Evolutionary conservation across 352 stramenopile genomes (phyloP).

Genomic region (Pythium monospermum): DNA sequence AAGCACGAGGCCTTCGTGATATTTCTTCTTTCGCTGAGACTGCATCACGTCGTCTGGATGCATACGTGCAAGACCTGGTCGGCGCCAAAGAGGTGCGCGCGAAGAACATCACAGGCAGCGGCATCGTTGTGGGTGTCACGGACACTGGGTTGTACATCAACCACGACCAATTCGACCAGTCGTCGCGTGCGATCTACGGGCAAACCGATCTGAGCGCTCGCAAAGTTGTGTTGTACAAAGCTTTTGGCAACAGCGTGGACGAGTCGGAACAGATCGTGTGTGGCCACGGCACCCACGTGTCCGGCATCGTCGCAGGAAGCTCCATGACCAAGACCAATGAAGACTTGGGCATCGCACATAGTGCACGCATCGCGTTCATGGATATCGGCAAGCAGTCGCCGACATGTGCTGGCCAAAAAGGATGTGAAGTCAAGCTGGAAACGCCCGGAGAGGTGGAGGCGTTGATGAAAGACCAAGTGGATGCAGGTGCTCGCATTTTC

Average conservation of each 20-base stretch:
- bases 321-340: constrained; percentile 30
- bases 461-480: constrained; percentile 56
- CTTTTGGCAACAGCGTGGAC: constrained; percentile 66
- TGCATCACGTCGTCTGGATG: constrained; percentile 35
- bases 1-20: neutral
- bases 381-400: constrained; percentile 70
- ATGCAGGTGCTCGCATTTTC: constrained; percentile 51
- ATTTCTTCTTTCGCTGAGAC: no score
- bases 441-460: constrained; percentile 39
- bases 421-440: constrained; percentile 39
- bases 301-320: constrained; percentile 69
- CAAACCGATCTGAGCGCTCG: constrained; percentile 41
- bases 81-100: constrained; percentile 44
- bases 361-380: constrained; percentile 84
- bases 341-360: constrained; percentile 70
- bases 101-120: constrained; percentile 62
- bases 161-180: constrained; percentile 75
- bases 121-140: constrained; percentile 65
- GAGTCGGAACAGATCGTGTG: constrained; percentile 56
- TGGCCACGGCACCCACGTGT: constrained; percentile 88
- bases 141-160: constrained; percentile 75
- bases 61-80: constrained; percentile 50
- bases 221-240: constrained; percentile 82
- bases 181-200: constrained; percentile 51
- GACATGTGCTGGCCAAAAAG: constrained; percentile 28